These are phyloP conservation scores for Nicotiana rustica DNA, from an alignment of 305 asterid genomes.

Conservation along the genomic window DNA sequence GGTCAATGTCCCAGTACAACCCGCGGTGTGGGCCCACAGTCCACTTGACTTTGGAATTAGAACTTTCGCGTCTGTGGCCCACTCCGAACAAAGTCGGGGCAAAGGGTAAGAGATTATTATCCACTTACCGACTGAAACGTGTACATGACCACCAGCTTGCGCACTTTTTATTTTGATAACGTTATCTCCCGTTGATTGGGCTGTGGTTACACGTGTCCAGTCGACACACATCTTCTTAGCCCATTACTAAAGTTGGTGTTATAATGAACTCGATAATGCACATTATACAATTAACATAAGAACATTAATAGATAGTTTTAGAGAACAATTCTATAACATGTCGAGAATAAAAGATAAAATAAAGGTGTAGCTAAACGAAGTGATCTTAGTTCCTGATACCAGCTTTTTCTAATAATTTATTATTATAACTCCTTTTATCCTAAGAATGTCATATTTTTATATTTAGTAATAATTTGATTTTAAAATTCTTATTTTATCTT, in stretches of 20 bases:
- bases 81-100: background rate
- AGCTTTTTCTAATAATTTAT: too few relatives aligned
- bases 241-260: constrained; percentile 3
- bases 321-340: background rate
- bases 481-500: too few relatives aligned
- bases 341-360: background rate
- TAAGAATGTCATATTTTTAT: too few relatives aligned
- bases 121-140: constrained; percentile 39
- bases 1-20: background rate
- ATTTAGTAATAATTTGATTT: too few relatives aligned
- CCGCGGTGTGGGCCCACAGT: background rate
- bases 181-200: constrained; percentile 58
- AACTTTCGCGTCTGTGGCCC: constrained; percentile 17
- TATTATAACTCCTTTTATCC: too few relatives aligned
- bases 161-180: constrained; percentile 48
- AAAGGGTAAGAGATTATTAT: background rate
- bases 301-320: background rate
- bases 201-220: constrained; percentile 49
- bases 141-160: constrained; percentile 33
- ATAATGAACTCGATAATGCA: constrained; percentile 8
- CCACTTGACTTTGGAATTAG: constrained; percentile 25
- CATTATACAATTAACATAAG: background rate
- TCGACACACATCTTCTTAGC: constrained; percentile 11
- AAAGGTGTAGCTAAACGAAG: too few relatives aligned
- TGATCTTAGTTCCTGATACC: too few relatives aligned